Percentiles rank a stretch among this genome's conserved stretches.
Evolutionary conservation across 345 rosid species (phyloP).

Genomic region (Eucalyptus marginata): DNA sequence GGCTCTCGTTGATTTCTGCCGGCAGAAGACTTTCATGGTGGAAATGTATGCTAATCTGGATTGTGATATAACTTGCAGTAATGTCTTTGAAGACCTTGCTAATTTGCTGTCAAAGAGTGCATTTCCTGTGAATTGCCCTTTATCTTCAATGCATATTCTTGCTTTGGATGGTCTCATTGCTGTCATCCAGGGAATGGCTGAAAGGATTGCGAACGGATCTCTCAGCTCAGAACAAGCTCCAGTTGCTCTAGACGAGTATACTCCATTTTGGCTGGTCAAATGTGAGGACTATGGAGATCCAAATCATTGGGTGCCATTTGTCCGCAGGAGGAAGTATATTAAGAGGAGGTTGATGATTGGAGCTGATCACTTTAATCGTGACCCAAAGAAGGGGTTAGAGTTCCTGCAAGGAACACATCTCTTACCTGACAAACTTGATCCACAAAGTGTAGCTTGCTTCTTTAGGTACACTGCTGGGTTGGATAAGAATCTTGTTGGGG

Average conservation of each 20-base stretch:
- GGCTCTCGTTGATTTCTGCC: slow-evolving; percentile 96
- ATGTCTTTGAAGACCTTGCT: slow-evolving; percentile 95
- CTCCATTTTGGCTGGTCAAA: slow-evolving; percentile 97
- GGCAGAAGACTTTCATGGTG: slow-evolving; percentile 98
- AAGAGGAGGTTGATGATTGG: slow-evolving; percentile 99
- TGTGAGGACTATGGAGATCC: slow-evolving; percentile 83
- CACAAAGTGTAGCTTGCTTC: slow-evolving; percentile 98
- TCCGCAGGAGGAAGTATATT: slow-evolving; percentile 79
- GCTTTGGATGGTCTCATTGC: slow-evolving; percentile 95
- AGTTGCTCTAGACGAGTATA: slow-evolving; percentile 76
- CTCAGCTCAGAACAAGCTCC: slow-evolving; percentile 56
- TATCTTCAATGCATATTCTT: slow-evolving; percentile 96
- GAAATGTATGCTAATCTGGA: slow-evolving; percentile 99
- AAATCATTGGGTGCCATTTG: slow-evolving; percentile 86
- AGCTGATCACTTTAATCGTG: slow-evolving; percentile 99
- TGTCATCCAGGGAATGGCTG: slow-evolving; percentile 99
- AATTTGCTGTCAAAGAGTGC: slow-evolving; percentile 94
- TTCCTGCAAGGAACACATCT: slow-evolving; percentile 99
- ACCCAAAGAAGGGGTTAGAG: slow-evolving; percentile 96
- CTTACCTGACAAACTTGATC: slow-evolving; percentile 96
- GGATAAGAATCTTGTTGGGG: slow-evolving; percentile 98
- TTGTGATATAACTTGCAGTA: slow-evolving; percentile 97
- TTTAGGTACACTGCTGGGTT: slow-evolving; percentile 95
- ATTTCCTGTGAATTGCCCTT: slow-evolving; percentile 93
- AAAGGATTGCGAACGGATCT: slow-evolving; percentile 75